Conservation (phyloP, 2,329 filamentous ascomycete species). For the Plenodomus lindquistii region DNA sequence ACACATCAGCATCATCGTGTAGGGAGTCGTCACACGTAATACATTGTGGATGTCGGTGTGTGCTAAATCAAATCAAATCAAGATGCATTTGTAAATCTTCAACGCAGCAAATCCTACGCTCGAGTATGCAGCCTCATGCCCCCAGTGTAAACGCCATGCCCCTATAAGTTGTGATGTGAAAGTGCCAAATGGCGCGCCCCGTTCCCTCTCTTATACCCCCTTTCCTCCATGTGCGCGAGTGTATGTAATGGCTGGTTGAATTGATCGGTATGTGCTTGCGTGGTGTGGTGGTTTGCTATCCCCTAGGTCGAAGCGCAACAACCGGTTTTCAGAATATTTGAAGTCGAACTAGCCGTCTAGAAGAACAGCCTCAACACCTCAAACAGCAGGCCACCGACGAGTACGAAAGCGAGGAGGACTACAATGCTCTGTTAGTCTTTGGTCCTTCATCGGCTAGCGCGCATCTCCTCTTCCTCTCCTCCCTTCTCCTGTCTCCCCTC, state of each 20-base stretch:
- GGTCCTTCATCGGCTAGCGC: background rate
- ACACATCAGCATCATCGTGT: background rate
- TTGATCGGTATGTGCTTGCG: too few species aligned
- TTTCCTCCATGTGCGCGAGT: too few species aligned
- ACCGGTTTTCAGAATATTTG: too few species aligned
- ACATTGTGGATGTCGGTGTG: background rate
- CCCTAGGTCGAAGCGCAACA: too few species aligned
- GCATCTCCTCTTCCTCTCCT: background rate
- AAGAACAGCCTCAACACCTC: slow-evolving; percentile 58
- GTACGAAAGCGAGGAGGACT: slow-evolving; percentile 66
- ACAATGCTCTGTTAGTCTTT: slow-evolving; percentile 5
- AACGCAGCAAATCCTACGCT: too few species aligned
- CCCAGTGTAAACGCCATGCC: slow-evolving; percentile 3
- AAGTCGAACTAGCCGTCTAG: slow-evolving; percentile 12
- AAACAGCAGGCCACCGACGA: slow-evolving; percentile 64
- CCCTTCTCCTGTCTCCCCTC: background rate
- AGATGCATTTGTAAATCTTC: slow-evolving; percentile 6
- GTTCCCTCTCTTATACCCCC: too few species aligned
- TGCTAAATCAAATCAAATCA: background rate
- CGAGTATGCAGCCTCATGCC: too few species aligned
- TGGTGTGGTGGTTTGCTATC: too few species aligned
- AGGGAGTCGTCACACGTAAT: background rate
- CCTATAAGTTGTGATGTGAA: too few species aligned
- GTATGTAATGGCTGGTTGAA: too few species aligned
- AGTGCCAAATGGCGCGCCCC: too few species aligned